Conservation (phyloP, 169 alveolate genomes). For the Plasmodium vinckei region DNA sequence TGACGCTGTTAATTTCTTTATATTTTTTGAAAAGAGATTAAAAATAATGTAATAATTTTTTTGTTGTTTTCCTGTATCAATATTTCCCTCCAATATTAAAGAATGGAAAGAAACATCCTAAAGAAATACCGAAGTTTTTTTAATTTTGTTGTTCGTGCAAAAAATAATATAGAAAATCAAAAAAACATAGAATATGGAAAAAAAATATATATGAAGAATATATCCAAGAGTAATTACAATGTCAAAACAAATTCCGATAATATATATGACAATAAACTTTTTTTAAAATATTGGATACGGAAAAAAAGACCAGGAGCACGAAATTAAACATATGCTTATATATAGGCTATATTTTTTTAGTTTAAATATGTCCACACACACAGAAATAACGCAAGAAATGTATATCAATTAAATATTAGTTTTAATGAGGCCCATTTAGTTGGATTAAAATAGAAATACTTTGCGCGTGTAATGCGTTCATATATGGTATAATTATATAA, state of each 20-base stretch:
- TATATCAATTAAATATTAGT: no score
- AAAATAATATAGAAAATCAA: constrained; percentile 49
- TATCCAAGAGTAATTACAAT: constrained; percentile 70
- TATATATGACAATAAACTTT: constrained; percentile 72
- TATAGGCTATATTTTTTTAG: neutral
- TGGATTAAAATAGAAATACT: no score
- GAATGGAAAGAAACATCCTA: constrained; percentile 64
- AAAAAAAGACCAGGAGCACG: constrained; percentile 75
- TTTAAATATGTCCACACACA: neutral
- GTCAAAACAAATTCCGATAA: constrained; percentile 37
- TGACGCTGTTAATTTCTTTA: no score
- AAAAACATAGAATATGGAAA: constrained; percentile 30
- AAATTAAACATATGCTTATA: constrained; percentile 18
- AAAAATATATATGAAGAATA: constrained; percentile 34
- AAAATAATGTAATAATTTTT: neutral
- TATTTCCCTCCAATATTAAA: neutral
- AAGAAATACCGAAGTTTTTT: constrained; percentile 49
- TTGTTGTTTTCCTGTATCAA: neutral
- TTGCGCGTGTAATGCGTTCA: neutral
- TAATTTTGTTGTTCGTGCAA: constrained; percentile 45
- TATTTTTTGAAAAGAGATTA: no score
- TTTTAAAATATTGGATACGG: constrained; percentile 68
- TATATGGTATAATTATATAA: neutral
- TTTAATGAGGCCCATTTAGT: no score
- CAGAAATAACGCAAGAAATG: no score